Base-by-base conservation (phyloP, 2,329 filamentous ascomycete species). In the Esteya vermicola region DNA sequence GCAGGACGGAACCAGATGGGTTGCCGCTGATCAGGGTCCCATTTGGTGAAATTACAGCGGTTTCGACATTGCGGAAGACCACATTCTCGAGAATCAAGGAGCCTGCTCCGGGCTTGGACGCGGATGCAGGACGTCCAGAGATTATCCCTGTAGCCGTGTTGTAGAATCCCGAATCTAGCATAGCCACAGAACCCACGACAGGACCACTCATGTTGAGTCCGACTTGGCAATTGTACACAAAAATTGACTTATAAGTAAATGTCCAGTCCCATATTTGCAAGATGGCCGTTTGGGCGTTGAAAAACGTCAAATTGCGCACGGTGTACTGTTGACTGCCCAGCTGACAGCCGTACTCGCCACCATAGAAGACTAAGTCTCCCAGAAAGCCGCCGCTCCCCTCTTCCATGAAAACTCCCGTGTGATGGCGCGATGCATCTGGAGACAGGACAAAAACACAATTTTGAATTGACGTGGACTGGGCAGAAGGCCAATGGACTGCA, bases 191-290 rank as follows among this genome's bases (percentile, higher is more conserved):
- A 28, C 83, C 82, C 21, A 88, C 81, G 12, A 70, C 72, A 49
- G 75, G 65, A n/a, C 77, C 67, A 6, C 68, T 69, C 67, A 85
- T 78, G 52, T 83, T 76, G 42, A 85, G 63, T 12, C 78, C 81
- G 25, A 81, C 63, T 9, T 61, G 61, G 52, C 77, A 81, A 52
- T 79, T 66, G 51, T 73, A 68, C 56, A 84, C 72, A 21, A 58
- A 62, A 18, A 82, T 54, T 19, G 70, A 74, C 57, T 81, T 80
- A 62, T 82, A 81, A 6, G 75, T 78, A 76, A 78, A 85, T 2
- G 75, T 71, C 81, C 81, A 85, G 54, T 81, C 73, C 81, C 81
- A 85, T 45, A 79, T 70, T 63, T 83, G 77, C 54, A 69, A 71
- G 43, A 85, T 75, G 35, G 76, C 81, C 10, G 75, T 80, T 49